Evolutionary conservation across 345 rosid genomes (phyloP).

Genomic region (Aegle marmelos): DNA sequence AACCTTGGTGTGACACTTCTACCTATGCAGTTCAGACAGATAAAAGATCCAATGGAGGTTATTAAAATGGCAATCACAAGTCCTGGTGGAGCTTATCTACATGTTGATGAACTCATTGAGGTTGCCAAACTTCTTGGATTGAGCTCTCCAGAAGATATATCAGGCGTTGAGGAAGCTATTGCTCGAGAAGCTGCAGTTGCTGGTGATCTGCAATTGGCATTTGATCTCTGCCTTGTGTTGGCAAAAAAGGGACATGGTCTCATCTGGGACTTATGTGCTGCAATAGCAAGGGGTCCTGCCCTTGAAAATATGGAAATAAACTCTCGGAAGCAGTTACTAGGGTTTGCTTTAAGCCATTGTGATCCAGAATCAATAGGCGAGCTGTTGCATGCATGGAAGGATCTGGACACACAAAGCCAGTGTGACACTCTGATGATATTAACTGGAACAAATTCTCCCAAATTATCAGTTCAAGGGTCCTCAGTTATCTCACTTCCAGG

Average conservation of each 20-base stretch:
- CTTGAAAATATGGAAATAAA: conserved; percentile 81
- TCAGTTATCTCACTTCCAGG: conserved; percentile 24
- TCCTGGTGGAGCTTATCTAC: conserved; percentile 85
- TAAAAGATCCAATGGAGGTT: conserved; percentile 94
- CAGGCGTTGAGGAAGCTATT: conserved; percentile 91
- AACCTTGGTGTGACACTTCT: conserved; percentile 85
- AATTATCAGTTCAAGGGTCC: conserved; percentile 37
- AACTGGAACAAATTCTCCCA: conserved; percentile 51
- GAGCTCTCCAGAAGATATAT: conserved; percentile 68
- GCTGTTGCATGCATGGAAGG: conserved; percentile 96
- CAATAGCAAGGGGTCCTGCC: conserved; percentile 96
- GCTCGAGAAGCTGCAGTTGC: conserved; percentile 99
- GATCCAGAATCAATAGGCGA: conserved; percentile 91
- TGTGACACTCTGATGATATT: conserved; percentile 61
- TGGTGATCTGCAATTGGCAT: conserved; percentile 96
- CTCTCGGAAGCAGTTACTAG: conserved; percentile 78
- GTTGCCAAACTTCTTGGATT: conserved; percentile 96
- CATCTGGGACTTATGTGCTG: conserved; percentile 96
- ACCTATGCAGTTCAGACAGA: conserved; percentile 92
- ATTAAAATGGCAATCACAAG: conserved; percentile 88
- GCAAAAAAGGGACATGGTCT: conserved; percentile 89
- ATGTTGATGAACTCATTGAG: conserved; percentile 87
- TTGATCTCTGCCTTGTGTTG: conserved; percentile 82
- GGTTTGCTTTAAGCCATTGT: conserved; percentile 92
- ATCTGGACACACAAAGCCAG: conserved; percentile 85